Percentiles rank a stretch among this genome's conserved stretches.
phyloP scores from a whole-genome alignment of 495 filamentous ascomycete genomes.

The Penicillium canescens region DNA sequence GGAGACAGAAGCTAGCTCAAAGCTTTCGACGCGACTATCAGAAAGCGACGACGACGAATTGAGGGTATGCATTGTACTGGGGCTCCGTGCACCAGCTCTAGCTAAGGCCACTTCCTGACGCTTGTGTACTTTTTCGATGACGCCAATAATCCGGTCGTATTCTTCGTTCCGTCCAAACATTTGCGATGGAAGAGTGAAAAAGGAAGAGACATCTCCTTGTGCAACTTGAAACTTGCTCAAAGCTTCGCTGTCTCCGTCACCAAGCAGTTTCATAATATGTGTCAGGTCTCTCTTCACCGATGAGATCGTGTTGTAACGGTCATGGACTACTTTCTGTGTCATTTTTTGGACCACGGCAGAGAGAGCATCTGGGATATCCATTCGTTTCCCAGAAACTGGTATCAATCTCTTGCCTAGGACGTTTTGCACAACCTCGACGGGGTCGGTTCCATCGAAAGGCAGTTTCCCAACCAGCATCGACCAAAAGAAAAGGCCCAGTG shows the following conservation, averaged over 20 bases:
- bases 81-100: conserved; percentile 38
- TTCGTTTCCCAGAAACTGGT: conserved; percentile 67
- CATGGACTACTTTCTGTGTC: conserved; percentile 79
- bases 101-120: conserved; percentile 55
- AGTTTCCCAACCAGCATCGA: conserved; percentile 75
- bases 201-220: conserved; percentile 77
- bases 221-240: conserved; percentile 71
- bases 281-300: conserved; percentile 77
- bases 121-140: conserved; percentile 70
- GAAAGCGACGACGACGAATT: conserved; percentile 60
- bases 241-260: conserved; percentile 68
- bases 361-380: conserved; percentile 79
- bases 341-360: conserved; percentile 84
- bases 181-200: conserved; percentile 76
- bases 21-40: conserved; percentile 54
- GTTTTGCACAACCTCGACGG: conserved; percentile 84
- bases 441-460: conserved; percentile 73
- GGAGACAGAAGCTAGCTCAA: conserved; percentile 46
- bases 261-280: conserved; percentile 67
- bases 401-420: conserved; percentile 76
- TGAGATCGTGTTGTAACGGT: conserved; percentile 81
- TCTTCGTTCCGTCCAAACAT: conserved; percentile 80
- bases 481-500: conserved; percentile 84
- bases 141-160: conserved; percentile 62
- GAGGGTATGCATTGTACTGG: conserved; percentile 44